A percentile compares a stretch with the other conserved stretches of the same genome.
phyloP scores from a whole-genome alignment of 176 grass and related monocot genomes.

The Puccinellia tenuiflora region DNA sequence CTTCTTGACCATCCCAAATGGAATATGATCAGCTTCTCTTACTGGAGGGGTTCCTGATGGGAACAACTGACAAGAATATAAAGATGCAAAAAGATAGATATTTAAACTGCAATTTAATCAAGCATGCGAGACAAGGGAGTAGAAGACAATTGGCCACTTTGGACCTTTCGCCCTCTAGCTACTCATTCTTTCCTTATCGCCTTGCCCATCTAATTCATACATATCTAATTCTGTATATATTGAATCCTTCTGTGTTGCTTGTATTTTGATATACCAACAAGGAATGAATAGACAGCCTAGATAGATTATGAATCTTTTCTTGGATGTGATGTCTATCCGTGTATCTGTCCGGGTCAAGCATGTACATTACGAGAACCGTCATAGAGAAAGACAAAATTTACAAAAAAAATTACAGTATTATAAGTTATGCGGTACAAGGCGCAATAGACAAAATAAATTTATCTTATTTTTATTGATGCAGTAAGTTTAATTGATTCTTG shows the following conservation, averaged over 20 bases:
- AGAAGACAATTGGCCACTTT: constrained; percentile 31
- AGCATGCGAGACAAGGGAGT: constrained; percentile 5
- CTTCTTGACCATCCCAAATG: constrained; percentile 29
- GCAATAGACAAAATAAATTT: background rate
- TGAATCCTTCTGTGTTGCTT: background rate
- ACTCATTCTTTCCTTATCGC: no score
- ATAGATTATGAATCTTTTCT: background rate
- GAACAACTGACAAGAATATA: constrained; percentile 42
- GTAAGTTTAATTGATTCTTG: background rate
- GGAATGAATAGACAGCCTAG: background rate
- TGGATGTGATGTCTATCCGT: constrained; percentile 13
- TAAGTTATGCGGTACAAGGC: background rate
- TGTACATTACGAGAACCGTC: background rate
- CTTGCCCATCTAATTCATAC: no score
- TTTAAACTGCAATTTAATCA: background rate
- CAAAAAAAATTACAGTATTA: background rate
- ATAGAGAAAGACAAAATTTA: background rate
- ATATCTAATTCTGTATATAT: background rate
- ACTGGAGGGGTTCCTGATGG: constrained; percentile 26
- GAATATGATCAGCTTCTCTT: constrained; percentile 18
- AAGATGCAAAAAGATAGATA: constrained; percentile 23
- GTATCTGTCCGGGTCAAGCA: background rate
- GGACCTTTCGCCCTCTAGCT: constrained; percentile 23
- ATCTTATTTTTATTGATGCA: background rate
- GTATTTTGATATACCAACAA: constrained; percentile 31